These are phyloP conservation scores for Intubia oerlemansii DNA, from an alignment of 2,329 filamentous ascomycete species.

Conservation along the genomic window DNA sequence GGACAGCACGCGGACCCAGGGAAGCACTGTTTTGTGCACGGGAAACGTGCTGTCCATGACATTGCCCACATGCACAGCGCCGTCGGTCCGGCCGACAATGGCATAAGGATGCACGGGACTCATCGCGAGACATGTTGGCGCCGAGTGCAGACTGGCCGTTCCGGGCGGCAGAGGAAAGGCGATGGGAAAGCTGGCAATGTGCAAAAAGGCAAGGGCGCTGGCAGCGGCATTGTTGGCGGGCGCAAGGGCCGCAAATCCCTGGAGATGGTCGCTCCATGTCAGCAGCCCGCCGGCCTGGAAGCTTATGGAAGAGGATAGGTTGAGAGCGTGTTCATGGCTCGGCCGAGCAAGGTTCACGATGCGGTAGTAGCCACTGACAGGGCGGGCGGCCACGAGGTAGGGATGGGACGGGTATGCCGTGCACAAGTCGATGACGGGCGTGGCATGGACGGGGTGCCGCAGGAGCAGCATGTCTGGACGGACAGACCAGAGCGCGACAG, in stretches of 20 bases:
- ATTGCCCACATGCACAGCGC: constrained; percentile 18
- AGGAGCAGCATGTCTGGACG: constrained; percentile 25
- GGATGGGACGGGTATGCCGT: constrained; percentile 35
- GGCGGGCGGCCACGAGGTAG: constrained; percentile 30
- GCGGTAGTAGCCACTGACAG: constrained; percentile 29
- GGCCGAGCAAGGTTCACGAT: constrained; percentile 31
- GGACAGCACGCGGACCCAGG: neutral
- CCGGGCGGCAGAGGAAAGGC: constrained; percentile 28
- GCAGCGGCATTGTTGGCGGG: constrained; percentile 31
- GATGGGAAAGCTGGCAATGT: constrained; percentile 29
- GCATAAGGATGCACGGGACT: constrained; percentile 30
- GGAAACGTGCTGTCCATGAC: constrained; percentile 20
- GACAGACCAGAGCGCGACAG: constrained; percentile 33
- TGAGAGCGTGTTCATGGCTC: constrained; percentile 29
- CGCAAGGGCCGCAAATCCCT: constrained; percentile 30
- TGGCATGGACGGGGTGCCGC: constrained; percentile 31
- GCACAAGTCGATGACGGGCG: constrained; percentile 29
- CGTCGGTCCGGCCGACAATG: constrained; percentile 26
- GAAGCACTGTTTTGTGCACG: neutral
- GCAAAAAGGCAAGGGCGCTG: constrained; percentile 29
- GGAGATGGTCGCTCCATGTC: constrained; percentile 31
- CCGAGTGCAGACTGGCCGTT: constrained; percentile 1
- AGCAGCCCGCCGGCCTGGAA: constrained; percentile 32
- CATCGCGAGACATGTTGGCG: constrained; percentile 25
- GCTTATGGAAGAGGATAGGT: constrained; percentile 25